Conservation (phyloP, 306 rosid genomes). For the Gastrolobium villosum region DNA sequence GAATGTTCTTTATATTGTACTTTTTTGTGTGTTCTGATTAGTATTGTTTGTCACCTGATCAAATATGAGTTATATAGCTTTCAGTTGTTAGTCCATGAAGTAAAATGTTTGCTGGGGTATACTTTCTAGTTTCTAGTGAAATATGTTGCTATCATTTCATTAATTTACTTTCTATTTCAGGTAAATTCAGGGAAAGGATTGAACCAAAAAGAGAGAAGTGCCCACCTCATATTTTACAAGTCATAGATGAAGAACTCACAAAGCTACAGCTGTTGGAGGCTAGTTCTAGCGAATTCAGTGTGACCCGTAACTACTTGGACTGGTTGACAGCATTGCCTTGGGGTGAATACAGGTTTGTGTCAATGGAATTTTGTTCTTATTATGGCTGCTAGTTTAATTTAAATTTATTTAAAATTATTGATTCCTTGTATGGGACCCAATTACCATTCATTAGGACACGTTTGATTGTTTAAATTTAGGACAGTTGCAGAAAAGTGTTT, state of each 20-base stretch:
- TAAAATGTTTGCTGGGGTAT: conserved; percentile 37
- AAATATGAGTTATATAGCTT: conserved; percentile 29
- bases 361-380: conserved; percentile 31
- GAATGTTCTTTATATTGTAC: conserved; percentile 24
- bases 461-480: conserved; percentile 21
- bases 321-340: conserved; percentile 99
- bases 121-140: conserved; percentile 32
- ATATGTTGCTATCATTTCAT: conserved; percentile 35
- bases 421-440: not conserved
- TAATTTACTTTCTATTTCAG: conserved; percentile 58
- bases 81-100: conserved; percentile 2
- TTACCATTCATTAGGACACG: conserved; percentile 28
- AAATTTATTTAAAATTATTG: conserved; percentile 25
- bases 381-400: conserved; percentile 7
- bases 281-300: conserved; percentile 98
- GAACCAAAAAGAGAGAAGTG: conserved; percentile 94
- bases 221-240: conserved; percentile 94
- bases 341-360: conserved; percentile 92
- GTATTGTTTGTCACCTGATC: conserved; percentile 34
- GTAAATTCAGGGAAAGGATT: conserved; percentile 92
- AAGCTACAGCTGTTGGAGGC: conserved; percentile 95
- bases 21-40: conserved; percentile 13
- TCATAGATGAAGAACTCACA: conserved; percentile 95
- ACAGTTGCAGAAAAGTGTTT: conserved; percentile 12
- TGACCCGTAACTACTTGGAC: conserved; percentile 97